Conservation (phyloP, 176 grass and related monocot species). For the Carex parvula region DNA sequence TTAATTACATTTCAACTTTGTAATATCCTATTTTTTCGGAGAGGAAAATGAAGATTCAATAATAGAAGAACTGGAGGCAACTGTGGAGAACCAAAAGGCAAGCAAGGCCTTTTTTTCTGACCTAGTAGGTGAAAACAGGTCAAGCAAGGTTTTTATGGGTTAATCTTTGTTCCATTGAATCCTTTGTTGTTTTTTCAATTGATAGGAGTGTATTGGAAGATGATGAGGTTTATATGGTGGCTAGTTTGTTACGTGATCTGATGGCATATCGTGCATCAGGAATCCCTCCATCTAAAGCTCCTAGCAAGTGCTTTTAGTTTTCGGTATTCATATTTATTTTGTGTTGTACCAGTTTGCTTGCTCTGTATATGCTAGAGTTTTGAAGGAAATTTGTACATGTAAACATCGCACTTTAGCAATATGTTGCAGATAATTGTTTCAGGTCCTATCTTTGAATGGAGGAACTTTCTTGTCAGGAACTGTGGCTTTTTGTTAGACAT, state of each 20-base stretch:
- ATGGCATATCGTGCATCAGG: conserved; percentile 85
- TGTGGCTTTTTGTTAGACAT: conserved; percentile 84
- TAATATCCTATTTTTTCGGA: too few relatives aligned
- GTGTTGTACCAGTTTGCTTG: not conserved
- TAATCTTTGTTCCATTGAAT: too few relatives aligned
- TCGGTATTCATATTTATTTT: conserved; percentile 14
- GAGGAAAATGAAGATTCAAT: too few relatives aligned
- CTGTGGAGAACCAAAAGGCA: too few relatives aligned
- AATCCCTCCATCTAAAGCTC: conserved; percentile 79
- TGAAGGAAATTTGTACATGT: conserved; percentile 9
- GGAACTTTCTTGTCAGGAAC: conserved; percentile 76
- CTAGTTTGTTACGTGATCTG: conserved; percentile 77
- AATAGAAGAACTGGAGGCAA: too few relatives aligned
- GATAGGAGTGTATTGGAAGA: conserved; percentile 75
- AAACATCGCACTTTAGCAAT: conserved; percentile 3
- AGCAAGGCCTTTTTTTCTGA: too few relatives aligned
- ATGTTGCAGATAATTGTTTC: conserved; percentile 31
- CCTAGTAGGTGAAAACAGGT: too few relatives aligned
- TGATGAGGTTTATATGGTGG: conserved; percentile 75
- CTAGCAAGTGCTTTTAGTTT: conserved; percentile 64
- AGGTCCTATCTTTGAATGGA: conserved; percentile 88
- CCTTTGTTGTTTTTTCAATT: not conserved
- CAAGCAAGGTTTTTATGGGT: too few relatives aligned
- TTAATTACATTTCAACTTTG: too few relatives aligned
- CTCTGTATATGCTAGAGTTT: not conserved